A percentile compares a stretch with the other conserved stretches of the same genome.
Evolutionary conservation across 805 yeast species (phyloP).

Genomic region (Metschnikowia rubicola): DNA sequence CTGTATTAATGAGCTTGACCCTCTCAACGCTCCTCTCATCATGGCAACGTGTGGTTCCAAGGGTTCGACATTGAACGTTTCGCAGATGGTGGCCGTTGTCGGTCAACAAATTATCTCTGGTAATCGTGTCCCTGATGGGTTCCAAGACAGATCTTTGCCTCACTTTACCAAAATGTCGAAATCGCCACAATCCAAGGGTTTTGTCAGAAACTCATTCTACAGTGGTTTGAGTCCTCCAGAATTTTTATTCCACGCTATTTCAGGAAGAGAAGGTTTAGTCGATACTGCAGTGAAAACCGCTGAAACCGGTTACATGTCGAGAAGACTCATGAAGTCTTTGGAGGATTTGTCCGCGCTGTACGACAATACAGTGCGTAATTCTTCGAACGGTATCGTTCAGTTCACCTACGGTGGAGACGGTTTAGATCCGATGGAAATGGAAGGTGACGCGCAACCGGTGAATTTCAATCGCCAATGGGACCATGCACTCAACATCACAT

Average conservation of each 20-base stretch:
- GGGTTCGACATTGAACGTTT: slow-evolving; percentile 95
- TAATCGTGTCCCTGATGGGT: slow-evolving; percentile 99
- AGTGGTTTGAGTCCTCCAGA: slow-evolving; percentile 99
- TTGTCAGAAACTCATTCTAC: slow-evolving; percentile 93
- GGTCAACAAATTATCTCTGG: slow-evolving; percentile 99
- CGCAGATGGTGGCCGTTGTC: slow-evolving; percentile 99
- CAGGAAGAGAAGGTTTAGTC: slow-evolving; percentile 99
- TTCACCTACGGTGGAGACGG: slow-evolving; percentile 99
- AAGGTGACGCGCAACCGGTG: slow-evolving; percentile 96
- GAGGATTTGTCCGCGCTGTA: slow-evolving; percentile 94
- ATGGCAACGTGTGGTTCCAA: slow-evolving; percentile 99
- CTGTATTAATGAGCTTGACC: slow-evolving; percentile 87
- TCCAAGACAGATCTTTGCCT: slow-evolving; percentile 96
- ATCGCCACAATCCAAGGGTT: slow-evolving; percentile 97
- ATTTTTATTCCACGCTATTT: slow-evolving; percentile 99
- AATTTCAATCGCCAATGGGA: slow-evolving; percentile 94
- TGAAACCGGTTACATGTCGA: slow-evolving; percentile 97
- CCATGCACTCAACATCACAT: slow-evolving; percentile 77
- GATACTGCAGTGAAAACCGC: slow-evolving; percentile 99
- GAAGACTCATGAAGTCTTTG: slow-evolving; percentile 94
- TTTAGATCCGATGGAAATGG: slow-evolving; percentile 97
- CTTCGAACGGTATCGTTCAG: slow-evolving; percentile 94
- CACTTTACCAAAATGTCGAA: slow-evolving; percentile 95
- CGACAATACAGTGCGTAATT: slow-evolving; percentile 92
- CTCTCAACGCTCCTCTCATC: slow-evolving; percentile 90